These are phyloP conservation scores for Pseudozyma flocculosa DNA, from an alignment of 1,284 basidiomycete genomes.

Conservation along the genomic window DNA sequence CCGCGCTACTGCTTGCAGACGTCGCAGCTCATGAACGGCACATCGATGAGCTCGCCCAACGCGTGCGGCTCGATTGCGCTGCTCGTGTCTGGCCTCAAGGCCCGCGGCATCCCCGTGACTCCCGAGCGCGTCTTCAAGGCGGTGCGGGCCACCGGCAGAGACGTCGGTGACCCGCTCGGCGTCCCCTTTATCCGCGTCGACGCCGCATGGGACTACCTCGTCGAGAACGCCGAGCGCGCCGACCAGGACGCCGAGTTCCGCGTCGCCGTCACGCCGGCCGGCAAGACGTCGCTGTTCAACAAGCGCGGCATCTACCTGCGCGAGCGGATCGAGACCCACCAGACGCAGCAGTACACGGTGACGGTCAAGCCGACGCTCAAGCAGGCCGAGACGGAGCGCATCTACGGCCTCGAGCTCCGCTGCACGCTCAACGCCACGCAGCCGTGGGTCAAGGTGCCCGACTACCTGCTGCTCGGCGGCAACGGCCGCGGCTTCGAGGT, in stretches of 20 bases:
- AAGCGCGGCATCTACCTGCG: conserved; percentile 58
- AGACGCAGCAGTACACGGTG: conserved; percentile 49
- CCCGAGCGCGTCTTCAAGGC: conserved; percentile 56
- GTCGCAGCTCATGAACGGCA: conserved; percentile 58
- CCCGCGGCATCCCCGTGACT: conserved; percentile 52
- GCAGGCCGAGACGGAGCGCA: conserved; percentile 50
- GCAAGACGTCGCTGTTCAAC: conserved; percentile 43
- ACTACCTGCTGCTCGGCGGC: conserved; percentile 54
- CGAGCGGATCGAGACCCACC: conserved; percentile 46
- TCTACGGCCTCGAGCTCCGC: conserved; percentile 52
- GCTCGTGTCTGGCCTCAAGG: conserved; percentile 55
- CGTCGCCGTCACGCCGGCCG: conserved; percentile 51
- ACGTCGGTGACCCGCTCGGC: conserved; percentile 55
- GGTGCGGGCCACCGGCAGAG: conserved; percentile 53
- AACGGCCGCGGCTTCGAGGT: conserved; percentile 58
- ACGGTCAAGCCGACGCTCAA: conserved; percentile 54
- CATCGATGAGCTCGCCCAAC: conserved; percentile 57
- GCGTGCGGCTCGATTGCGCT: conserved; percentile 56
- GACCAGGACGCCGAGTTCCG: conserved; percentile 56
- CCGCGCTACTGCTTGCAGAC: conserved; percentile 57
- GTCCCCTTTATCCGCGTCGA: conserved; percentile 57
- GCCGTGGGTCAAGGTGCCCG: conserved; percentile 53
- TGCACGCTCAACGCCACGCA: conserved; percentile 41
- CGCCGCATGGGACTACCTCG: conserved; percentile 56
- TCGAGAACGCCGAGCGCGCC: conserved; percentile 45